phyloP scores from a whole-genome alignment of 805 yeast species.

The Starmerella etchellsii region DNA sequence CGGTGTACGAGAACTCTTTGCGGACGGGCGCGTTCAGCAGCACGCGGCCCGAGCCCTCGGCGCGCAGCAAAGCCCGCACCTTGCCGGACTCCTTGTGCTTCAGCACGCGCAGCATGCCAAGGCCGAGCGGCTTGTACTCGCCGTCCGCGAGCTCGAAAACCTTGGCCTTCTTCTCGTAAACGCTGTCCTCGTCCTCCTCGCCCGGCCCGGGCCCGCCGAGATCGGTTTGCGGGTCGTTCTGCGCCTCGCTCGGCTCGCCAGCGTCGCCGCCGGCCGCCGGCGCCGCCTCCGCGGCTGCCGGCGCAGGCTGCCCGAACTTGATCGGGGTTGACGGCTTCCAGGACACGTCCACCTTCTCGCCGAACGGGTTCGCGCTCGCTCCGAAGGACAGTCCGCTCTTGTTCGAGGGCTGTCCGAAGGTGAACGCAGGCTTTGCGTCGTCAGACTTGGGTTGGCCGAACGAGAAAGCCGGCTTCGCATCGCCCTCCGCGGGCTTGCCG shows the following conservation, averaged over 20 bases:
- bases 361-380: constrained; percentile 12
- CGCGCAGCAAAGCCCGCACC: constrained; percentile 62
- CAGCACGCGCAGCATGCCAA: constrained; percentile 71
- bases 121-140: constrained; percentile 36
- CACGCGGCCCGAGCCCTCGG: constrained; percentile 78
- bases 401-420: constrained; percentile 1
- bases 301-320: constrained; percentile 4
- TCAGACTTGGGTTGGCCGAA: constrained; percentile 1
- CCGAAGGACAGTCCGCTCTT: constrained; percentile 11
- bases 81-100: constrained; percentile 48
- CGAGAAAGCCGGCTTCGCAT: constrained; percentile 10
- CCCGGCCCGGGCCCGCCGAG: constrained; percentile 56
- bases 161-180: constrained; percentile 58
- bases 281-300: constrained; percentile 23
- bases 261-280: constrained; percentile 31
- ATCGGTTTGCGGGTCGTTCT: constrained; percentile 31
- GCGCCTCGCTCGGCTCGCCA: constrained; percentile 35
- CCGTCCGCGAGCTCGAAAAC: constrained; percentile 49
- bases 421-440: constrained; percentile 3
- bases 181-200: constrained; percentile 64
- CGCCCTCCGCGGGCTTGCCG: constrained; percentile 4
- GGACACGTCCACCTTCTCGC: background rate
- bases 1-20: constrained; percentile 45
- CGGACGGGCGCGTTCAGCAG: constrained; percentile 54
- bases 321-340: constrained; percentile 19